Evolutionary conservation across 2,329 filamentous ascomycete species (phyloP).

Genomic region (Sclerotinia nivalis): DNA sequence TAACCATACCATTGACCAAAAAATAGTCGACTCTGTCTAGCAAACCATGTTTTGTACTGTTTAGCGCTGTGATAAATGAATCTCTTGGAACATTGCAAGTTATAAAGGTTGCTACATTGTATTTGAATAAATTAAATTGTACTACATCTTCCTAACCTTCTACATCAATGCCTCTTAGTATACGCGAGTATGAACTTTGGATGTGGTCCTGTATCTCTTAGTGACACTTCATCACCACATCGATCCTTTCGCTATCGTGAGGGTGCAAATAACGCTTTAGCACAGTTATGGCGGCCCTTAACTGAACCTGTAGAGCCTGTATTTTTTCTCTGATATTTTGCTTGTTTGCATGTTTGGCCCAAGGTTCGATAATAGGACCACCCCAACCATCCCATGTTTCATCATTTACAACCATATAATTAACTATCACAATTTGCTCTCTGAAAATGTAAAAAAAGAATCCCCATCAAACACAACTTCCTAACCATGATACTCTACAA

Average conservation of each 20-base stretch:
- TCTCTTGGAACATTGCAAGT: too few species aligned
- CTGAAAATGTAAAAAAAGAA: fast-evolving
- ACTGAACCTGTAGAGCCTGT: neutral
- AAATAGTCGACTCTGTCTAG: neutral
- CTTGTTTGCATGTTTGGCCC: too few species aligned
- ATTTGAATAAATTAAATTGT: neutral
- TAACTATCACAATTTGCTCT: neutral
- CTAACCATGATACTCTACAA: neutral
- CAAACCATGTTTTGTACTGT: neutral
- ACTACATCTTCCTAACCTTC: neutral
- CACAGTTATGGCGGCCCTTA: neutral
- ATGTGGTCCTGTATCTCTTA: too few species aligned
- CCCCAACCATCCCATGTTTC: neutral
- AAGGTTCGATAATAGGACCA: too few species aligned
- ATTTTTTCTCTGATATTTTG: neutral
- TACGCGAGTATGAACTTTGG: too few species aligned
- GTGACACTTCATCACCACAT: fast-evolving
- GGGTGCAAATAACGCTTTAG: too few species aligned
- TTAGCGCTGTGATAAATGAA: neutral
- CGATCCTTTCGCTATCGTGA: too few species aligned
- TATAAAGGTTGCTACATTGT: neutral
- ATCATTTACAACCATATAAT: neutral
- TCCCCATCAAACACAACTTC: neutral
- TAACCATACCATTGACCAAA: neutral
- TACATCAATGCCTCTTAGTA: neutral